Evolutionary conservation across 2,329 filamentous ascomycete species (phyloP).

Genomic region (Fusarium nisikadoi): DNA sequence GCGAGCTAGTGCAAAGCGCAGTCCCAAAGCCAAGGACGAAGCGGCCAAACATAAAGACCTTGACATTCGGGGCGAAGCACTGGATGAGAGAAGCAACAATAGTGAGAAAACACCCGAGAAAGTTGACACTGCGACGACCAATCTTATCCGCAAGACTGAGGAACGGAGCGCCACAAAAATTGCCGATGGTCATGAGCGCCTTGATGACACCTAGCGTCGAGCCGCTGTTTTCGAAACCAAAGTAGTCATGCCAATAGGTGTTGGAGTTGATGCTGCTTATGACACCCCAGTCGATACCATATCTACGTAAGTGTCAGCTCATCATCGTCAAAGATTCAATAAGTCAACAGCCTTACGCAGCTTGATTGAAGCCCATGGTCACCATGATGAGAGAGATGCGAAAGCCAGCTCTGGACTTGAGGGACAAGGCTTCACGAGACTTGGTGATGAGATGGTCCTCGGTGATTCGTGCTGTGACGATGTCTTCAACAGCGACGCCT

Average conservation of each 20-base stretch:
- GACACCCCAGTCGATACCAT: slow-evolving; percentile 41
- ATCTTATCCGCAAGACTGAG: slow-evolving; percentile 33
- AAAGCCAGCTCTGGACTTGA: slow-evolving; percentile 33
- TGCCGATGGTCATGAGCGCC: slow-evolving; percentile 40
- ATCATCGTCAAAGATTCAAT: too few relatives aligned
- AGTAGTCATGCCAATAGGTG: slow-evolving; percentile 36
- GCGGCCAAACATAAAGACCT: slow-evolving; percentile 33
- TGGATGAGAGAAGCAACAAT: slow-evolving; percentile 38
- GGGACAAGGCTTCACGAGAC: slow-evolving; percentile 23
- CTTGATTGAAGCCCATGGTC: slow-evolving; percentile 26
- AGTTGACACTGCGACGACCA: slow-evolving; percentile 40
- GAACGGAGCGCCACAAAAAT: slow-evolving; percentile 38
- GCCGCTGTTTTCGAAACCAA: slow-evolving; percentile 35
- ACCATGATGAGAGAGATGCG: slow-evolving; percentile 36
- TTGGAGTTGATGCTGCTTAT: slow-evolving; percentile 41
- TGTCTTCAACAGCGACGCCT: slow-evolving; percentile 34
- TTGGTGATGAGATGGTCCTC: slow-evolving; percentile 38
- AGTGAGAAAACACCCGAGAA: slow-evolving; percentile 31
- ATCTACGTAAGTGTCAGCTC: neutral
- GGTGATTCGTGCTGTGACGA: slow-evolving; percentile 35
- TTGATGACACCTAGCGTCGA: slow-evolving; percentile 38
- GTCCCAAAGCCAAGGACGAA: slow-evolving; percentile 38
- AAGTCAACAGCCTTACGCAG: neutral
- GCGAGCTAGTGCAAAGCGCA: slow-evolving; percentile 38
- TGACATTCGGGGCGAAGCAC: slow-evolving; percentile 31